Evolutionary conservation across 1,139 yeast genomes (phyloP).

Genomic region (Scheffersomyces lignicola): DNA sequence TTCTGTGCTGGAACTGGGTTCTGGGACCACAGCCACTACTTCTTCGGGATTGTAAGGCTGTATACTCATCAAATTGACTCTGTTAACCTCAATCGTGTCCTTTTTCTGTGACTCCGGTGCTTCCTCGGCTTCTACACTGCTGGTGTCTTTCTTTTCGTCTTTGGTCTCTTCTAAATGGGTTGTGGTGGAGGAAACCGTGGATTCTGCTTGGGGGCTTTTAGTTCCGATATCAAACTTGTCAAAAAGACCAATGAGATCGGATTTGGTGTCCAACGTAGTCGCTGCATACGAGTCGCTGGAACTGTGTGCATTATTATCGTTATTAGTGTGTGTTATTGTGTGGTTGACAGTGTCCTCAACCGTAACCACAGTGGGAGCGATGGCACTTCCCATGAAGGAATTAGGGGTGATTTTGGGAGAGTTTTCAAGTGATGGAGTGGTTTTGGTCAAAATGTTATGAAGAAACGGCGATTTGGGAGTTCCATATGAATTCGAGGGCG

Average conservation of each 20-base stretch:
- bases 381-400: constrained; percentile 16
- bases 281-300: background rate
- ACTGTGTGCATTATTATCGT: background rate
- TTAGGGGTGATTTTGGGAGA: constrained; percentile 10
- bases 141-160: constrained; percentile 7
- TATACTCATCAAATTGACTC: constrained; percentile 15
- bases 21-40: constrained; percentile 2
- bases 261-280: constrained; percentile 13
- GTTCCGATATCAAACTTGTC: constrained; percentile 37
- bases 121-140: constrained; percentile 6
- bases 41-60: constrained; percentile 12
- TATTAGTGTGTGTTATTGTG: constrained; percentile 1
- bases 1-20: background rate
- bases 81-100: constrained; percentile 3
- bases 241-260: constrained; percentile 40
- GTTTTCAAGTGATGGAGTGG: constrained; percentile 11
- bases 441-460: constrained; percentile 18
- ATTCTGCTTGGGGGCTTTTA: constrained; percentile 3
- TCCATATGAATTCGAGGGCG: constrained; percentile 6
- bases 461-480: constrained; percentile 19
- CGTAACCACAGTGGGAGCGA: constrained; percentile 28
- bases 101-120: constrained; percentile 7
- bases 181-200: background rate
- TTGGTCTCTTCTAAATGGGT: constrained; percentile 8
- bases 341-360: constrained; percentile 15